These are phyloP conservation scores for Jaltomata sinuosa DNA, from an alignment of 257 asterid species.

Conservation along the genomic window DNA sequence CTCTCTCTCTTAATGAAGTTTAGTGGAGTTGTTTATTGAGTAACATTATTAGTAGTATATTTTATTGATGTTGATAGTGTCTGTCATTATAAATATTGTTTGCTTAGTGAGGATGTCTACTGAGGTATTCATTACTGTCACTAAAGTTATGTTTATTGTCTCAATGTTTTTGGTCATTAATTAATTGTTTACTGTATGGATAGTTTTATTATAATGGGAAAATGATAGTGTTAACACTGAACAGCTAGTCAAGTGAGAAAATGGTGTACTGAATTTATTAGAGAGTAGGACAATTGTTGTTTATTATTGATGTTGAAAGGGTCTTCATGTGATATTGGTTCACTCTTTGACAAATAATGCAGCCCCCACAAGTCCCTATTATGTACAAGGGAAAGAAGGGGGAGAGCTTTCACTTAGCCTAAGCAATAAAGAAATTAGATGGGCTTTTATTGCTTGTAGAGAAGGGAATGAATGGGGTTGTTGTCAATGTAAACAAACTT, in stretches of 20 bases:
- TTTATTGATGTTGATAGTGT: conserved; percentile 9
- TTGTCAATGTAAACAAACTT: background rate
- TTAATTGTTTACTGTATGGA: background rate
- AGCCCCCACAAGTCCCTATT: conserved; percentile 3
- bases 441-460: background rate
- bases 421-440: conserved; percentile 5
- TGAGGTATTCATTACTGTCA: conserved; percentile 6
- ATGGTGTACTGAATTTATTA: background rate
- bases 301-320: background rate
- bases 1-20: background rate
- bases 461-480: background rate
- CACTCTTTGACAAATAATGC: background rate
- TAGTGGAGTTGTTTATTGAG: conserved; percentile 7
- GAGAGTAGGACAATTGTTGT: background rate
- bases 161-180: conserved; percentile 6
- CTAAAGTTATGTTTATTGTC: conserved; percentile 1
- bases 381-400: background rate
- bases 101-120: background rate
- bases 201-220: background rate
- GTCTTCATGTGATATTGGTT: background rate
- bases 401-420: background rate
- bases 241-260: background rate
- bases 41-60: background rate
- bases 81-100: background rate
- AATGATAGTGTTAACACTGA: background rate